Base-by-base conservation (phyloP, 176 grass and related monocot species). In the Tillandsia leiboldiana region DNA sequence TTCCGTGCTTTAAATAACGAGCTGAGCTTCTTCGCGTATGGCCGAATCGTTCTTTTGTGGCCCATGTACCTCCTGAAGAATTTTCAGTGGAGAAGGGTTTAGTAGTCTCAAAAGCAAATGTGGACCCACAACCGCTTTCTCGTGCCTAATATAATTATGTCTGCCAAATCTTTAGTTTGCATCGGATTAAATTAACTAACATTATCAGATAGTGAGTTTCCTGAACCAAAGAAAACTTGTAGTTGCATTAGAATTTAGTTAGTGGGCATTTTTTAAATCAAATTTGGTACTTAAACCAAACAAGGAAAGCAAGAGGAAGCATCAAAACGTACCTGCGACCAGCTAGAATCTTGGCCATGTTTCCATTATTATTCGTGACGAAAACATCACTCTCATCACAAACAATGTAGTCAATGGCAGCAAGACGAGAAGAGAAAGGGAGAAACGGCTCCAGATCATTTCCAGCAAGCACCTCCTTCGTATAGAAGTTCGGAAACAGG, bases 341-440 rank as follows among this genome's bases (percentile, higher is more conserved):
- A 72, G 93, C 86, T 81, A 97, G 85, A 76, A 90, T 77, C 75
- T 92, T 97, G 72, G 93, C 93, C 93, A 97, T 97, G 70, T 97
- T 97, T 70, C 93, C 93, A 72, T 97, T 97, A 83, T 97, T 92
- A 82, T 97, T 97, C 29, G 93, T 79, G 64, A 87, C 84, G 42
- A 92, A 85, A 63, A 97, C 93, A 92, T 87, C 79, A 69, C 93
- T 92, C 42, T 85, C 79, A 79, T 87, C 84, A 53, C 82, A 97
- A 51, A 97, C 86, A 28, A 92, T 83, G 75, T 91, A 97, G 76
- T 97, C 93, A 51, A 92, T 65, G 51, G 93, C 93, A 73, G 93
- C 93, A 65, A 97, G 71, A 29, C 74, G 79, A 24, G 93, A 97
- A 70, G 93, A 90, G 77, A 92, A 97, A 3, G 77, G 71, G 78